A percentile compares a stretch with the other conserved stretches of the same genome.
These are phyloP conservation scores for Fragaria ananassa DNA, from an alignment of 306 rosid species.

Conservation along the genomic window DNA sequence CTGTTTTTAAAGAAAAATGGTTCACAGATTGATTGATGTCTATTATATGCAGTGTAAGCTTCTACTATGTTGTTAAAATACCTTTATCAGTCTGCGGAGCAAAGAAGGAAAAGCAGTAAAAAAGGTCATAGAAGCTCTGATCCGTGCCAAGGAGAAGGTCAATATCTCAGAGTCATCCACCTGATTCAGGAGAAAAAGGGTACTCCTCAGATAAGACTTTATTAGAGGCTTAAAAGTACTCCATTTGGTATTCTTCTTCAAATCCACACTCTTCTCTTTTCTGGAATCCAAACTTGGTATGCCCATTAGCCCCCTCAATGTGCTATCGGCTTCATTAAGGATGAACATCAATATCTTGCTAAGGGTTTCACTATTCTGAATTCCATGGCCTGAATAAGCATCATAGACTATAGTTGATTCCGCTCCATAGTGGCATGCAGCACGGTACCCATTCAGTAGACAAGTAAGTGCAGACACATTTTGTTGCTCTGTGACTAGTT, in stretches of 20 bases:
- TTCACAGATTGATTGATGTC: not conserved
- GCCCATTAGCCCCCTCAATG: slow-evolving; percentile 61
- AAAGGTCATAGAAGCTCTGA: slow-evolving; percentile 60
- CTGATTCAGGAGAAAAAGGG: slow-evolving; percentile 69
- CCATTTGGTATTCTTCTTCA: slow-evolving; percentile 64
- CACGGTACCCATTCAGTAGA: slow-evolving; percentile 73
- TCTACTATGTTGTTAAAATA: slow-evolving; percentile 28
- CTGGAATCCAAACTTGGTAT: slow-evolving; percentile 44
- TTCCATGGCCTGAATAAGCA: slow-evolving; percentile 33
- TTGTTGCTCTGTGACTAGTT: slow-evolving; percentile 51
- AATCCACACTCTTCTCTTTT: slow-evolving; percentile 63
- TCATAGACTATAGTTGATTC: slow-evolving; percentile 33
- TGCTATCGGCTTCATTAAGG: slow-evolving; percentile 64
- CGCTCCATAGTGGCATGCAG: slow-evolving; percentile 61
- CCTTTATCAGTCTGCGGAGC: slow-evolving; percentile 64
- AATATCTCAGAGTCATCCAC: slow-evolving; percentile 67
- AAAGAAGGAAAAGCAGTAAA: slow-evolving; percentile 67
- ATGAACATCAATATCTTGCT: slow-evolving; percentile 58
- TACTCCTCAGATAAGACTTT: slow-evolving; percentile 75
- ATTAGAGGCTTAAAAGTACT: slow-evolving; percentile 53
- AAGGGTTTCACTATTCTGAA: slow-evolving; percentile 55
- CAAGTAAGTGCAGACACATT: slow-evolving; percentile 58
- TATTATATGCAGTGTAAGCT: not conserved
- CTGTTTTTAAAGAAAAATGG: not conserved
- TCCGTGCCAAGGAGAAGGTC: slow-evolving; percentile 54